Evolutionary conservation across 306 rosid species (phyloP), one percentile per base, ranked within the genome.

Genomic region (Fragaria nilgerrensis): DNA sequence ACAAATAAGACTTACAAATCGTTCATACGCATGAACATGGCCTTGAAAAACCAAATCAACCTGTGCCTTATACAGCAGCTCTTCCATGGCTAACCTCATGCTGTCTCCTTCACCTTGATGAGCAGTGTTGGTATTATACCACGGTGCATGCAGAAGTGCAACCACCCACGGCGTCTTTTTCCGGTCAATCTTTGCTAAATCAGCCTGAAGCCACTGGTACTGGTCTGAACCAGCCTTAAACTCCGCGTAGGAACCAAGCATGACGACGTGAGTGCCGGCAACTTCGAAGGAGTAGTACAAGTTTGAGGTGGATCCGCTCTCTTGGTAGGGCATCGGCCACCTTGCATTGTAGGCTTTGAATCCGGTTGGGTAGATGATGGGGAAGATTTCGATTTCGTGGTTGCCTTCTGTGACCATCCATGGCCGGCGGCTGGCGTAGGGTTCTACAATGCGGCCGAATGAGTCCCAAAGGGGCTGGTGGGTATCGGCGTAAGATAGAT

Each of bases 21-120:
- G 88, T 81, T 92, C 97, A 23, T 92, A 92, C 0, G 97, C 95
- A 87, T 92, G 97, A 83, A 92, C 97, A 80, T 92, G 97, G 0
- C 97, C 94, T 1, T 92, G 76, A 63, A 89, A 89, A 52, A 91
- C 92, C 29, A 88, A 52, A 79, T 92, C 97, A 49, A 90, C 97
- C 7, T 82, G 69, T 0, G 93, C 91, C 0, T 79, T 7, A 53
- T 82, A 92, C 68, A 92, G 76, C 77, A 89, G 48, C 15, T 85
- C 64, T 39, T 92, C 97, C 93, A 92, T 79, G 11, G 87, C 87
- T 12, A 75, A 12, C 58, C 97, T 89, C 97, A 92, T 92, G 63
- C 69, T 56, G n/a, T 92, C 97, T n/a, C 97, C 97, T 85, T 92
- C 97, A 49, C 95, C 95, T 68, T 88, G 87, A 78, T 92, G 97